phyloP scores from a whole-genome alignment of 2,329 filamentous ascomycete genomes.

The Arachnopeziza araneosa region DNA sequence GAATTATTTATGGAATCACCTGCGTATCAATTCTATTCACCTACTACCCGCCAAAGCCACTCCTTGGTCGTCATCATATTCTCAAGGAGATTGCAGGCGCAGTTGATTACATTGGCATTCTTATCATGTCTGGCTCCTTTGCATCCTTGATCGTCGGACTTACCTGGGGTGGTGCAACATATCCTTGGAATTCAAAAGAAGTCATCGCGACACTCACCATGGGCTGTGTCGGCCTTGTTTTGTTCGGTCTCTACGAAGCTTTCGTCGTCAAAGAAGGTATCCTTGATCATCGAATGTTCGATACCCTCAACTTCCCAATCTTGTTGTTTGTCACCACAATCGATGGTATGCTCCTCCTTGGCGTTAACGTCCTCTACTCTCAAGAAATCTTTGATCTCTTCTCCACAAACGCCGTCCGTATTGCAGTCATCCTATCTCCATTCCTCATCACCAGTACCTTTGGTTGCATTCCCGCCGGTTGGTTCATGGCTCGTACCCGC shows the following conservation, averaged over 20 bases:
- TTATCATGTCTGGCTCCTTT: slow-evolving; percentile 7
- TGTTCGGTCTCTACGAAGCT: slow-evolving; percentile 32
- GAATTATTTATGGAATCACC: slow-evolving; percentile 14
- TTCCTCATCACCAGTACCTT: slow-evolving; percentile 16
- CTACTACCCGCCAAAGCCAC: slow-evolving; percentile 15
- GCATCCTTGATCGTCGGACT: slow-evolving; percentile 36
- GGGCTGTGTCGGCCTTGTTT: slow-evolving; percentile 33
- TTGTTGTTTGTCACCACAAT: slow-evolving; percentile 16
- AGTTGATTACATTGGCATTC: slow-evolving; percentile 17
- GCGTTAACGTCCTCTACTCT: slow-evolving; percentile 16
- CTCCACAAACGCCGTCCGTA: slow-evolving; percentile 12
- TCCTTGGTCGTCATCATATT: slow-evolving; percentile 12
- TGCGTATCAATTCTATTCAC: slow-evolving; percentile 8
- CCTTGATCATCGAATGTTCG: slow-evolving; percentile 18
- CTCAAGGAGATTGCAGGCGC: slow-evolving; percentile 5
- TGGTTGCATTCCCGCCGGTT: slow-evolving; percentile 18
- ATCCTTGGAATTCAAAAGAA: slow-evolving; percentile 35
- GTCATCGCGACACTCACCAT: slow-evolving; percentile 36
- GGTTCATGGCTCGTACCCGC: slow-evolving; percentile 15
- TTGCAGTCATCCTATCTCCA: slow-evolving; percentile 14
- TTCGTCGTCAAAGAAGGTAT: slow-evolving; percentile 20
- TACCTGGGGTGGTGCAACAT: slow-evolving; percentile 39
- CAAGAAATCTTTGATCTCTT: slow-evolving; percentile 17
- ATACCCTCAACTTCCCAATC: slow-evolving; percentile 14
- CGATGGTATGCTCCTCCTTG: slow-evolving; percentile 18